Evolutionary conservation across 768 basidiomycete genomes (phyloP), one percentile per base, ranked within the genome.

Genomic region (Chiua virens): DNA sequence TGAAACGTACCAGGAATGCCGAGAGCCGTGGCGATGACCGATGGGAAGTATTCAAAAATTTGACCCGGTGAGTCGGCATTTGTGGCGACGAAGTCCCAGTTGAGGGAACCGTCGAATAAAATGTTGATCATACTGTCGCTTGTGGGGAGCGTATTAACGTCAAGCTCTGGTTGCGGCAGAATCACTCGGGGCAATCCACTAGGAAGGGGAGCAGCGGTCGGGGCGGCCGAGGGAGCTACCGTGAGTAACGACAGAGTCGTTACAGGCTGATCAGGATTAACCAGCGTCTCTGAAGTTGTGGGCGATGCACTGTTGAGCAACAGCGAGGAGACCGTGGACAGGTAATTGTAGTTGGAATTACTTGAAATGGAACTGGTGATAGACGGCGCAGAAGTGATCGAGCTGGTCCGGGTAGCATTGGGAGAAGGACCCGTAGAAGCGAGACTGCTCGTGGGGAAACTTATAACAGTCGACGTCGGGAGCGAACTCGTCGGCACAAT

Each of bases 21-120:
- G 23, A 87, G 72, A 4, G 83, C 75, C 3, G 63, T 60, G 25
- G 73, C 54, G 46, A 87, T 57, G 49, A 85, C 64, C 0, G 61
- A 23, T 1, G 92, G 90, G 48, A 86, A 71, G 61, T 77, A 86
- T 13, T 79, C 81, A 62, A 98, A 89, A 38, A 98, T 76, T 71
- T 98, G 91, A 42, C 78, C 85, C 3, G 81, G 75, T 1, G 88
- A 79, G 48, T 85, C 73, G 8, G 69, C 52, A 52, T 74, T 82
- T 14, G 57, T 56, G 36, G 83, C 80, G 5, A 93, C 87, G 57
- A 84, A 90, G 0, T 58, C 18, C 92, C 92, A 95, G 50, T 77
- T 78, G 52, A 94, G 72, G 21, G 66, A 69, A 2, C 52, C 60
- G 5, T 82, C 76, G 67, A 92, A 87, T 54, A 90, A 60, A 36